phyloP scores from a whole-genome alignment of 169 alveolate species.

The Neospora caninum region DNA sequence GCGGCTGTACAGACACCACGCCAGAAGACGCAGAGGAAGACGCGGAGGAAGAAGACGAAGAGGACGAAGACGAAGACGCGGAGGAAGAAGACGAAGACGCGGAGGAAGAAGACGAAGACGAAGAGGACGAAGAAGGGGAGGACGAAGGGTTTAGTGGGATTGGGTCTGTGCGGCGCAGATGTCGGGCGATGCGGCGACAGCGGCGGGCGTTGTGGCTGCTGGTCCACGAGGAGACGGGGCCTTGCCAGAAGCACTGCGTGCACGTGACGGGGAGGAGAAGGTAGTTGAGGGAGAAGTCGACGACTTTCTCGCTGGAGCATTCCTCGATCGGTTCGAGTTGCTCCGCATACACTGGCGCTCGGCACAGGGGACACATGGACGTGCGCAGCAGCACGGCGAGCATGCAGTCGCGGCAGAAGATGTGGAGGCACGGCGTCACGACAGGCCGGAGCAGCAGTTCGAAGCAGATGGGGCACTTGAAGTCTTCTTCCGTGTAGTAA shows the following conservation, averaged over 20 bases:
- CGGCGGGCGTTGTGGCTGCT: conserved; percentile 37
- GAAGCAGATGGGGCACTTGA: conserved; percentile 56
- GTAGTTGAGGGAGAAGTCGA: conserved; percentile 37
- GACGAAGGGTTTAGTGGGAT: neutral
- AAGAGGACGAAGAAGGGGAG: neutral
- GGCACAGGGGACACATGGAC: conserved; percentile 52
- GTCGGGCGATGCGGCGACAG: conserved; percentile 3
- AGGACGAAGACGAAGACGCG: neutral
- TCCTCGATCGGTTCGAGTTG: conserved; percentile 19
- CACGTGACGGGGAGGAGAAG: conserved; percentile 45
- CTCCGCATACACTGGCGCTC: conserved; percentile 27
- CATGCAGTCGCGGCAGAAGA: conserved; percentile 50
- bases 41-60: neutral
- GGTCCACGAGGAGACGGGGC: conserved; percentile 43
- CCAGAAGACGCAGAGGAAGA: no score
- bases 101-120: neutral
- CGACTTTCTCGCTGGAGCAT: neutral
- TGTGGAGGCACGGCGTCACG: conserved; percentile 47
- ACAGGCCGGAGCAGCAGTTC: conserved; percentile 51
- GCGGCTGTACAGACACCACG: neutral
- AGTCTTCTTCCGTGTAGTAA: conserved; percentile 48
- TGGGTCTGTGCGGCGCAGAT: neutral
- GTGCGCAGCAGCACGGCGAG: conserved; percentile 38
- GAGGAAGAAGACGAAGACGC: neutral
- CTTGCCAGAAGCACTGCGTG: conserved; percentile 45